phyloP scores from a whole-genome alignment of 2,329 filamentous ascomycete species.

The Aotearoamyces nothofagi region DNA sequence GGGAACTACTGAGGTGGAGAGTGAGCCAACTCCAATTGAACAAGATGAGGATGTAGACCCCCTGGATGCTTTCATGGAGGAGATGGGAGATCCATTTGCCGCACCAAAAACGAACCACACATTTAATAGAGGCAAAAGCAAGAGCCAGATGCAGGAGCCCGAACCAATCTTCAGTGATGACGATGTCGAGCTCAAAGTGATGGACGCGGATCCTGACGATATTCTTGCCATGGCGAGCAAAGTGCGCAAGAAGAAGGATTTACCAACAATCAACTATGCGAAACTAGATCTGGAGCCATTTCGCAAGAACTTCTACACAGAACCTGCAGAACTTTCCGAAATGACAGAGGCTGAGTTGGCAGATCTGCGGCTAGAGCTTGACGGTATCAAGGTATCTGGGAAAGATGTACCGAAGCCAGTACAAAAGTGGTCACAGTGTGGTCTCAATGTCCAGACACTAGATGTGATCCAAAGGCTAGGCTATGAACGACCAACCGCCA shows the following conservation, averaged over 20 bases:
- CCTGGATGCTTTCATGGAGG: constrained; percentile 88
- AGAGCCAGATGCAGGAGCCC: constrained; percentile 47
- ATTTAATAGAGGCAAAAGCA: constrained; percentile 18
- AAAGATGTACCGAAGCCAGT: constrained; percentile 85
- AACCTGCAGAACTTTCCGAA: constrained; percentile 68
- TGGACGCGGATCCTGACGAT: constrained; percentile 48
- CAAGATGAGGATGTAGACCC: constrained; percentile 68
- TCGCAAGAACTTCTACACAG: constrained; percentile 88
- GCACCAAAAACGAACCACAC: constrained; percentile 21
- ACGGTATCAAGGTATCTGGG: constrained; percentile 88
- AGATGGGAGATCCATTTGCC: constrained; percentile 34
- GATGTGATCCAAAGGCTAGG: constrained; percentile 71
- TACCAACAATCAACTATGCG: constrained; percentile 73
- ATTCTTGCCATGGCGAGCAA: constrained; percentile 45
- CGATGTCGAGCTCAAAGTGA: constrained; percentile 48
- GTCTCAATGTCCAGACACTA: constrained; percentile 71
- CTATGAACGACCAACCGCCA: constrained; percentile 81
- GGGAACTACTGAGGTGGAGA: constrained; percentile 14
- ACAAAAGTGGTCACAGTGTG: constrained; percentile 92
- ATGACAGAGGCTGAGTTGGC: constrained; percentile 76
- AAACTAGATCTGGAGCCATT: constrained; percentile 79
- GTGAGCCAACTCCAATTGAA: constrained; percentile 25
- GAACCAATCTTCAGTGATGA: constrained; percentile 84
- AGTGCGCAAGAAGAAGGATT: constrained; percentile 77
- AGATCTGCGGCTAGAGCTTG: constrained; percentile 71